phyloP scores from a whole-genome alignment of 768 basidiomycete genomes.

The Astraeus odoratus region DNA sequence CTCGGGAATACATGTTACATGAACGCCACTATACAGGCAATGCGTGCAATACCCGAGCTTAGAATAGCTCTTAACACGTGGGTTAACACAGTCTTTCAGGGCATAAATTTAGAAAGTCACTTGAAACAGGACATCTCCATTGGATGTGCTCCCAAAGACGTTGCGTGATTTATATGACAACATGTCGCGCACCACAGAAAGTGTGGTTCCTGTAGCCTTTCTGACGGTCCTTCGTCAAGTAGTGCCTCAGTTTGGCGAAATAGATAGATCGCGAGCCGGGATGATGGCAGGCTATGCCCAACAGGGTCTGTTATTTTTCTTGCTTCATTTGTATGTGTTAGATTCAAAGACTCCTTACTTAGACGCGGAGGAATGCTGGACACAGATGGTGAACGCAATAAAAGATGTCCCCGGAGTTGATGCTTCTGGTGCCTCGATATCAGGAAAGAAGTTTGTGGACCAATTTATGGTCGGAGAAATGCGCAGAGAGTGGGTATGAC shows the following conservation, averaged over 20 bases:
- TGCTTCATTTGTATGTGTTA: background rate
- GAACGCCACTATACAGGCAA: conserved; percentile 92
- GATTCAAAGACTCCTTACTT: conserved; percentile 4
- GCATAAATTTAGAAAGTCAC: background rate
- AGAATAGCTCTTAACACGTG: conserved; percentile 61
- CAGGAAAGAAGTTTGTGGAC: conserved; percentile 59
- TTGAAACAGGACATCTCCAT: conserved; percentile 27
- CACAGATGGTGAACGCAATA: conserved; percentile 63
- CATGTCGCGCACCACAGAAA: conserved; percentile 74
- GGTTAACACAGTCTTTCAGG: conserved; percentile 13
- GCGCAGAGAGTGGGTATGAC: conserved; percentile 48
- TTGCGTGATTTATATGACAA: conserved; percentile 63
- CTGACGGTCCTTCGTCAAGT: conserved; percentile 63
- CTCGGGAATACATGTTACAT: conserved; percentile 97
- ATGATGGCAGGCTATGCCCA: conserved; percentile 61
- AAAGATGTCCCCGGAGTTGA: conserved; percentile 55
- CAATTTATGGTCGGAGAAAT: conserved; percentile 78
- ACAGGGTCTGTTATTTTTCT: conserved; percentile 42
- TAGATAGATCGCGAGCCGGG: conserved; percentile 38
- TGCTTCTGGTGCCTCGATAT: conserved; percentile 22
- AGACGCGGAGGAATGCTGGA: conserved; percentile 92
- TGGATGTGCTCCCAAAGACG: conserved; percentile 38
- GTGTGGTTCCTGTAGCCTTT: conserved; percentile 64
- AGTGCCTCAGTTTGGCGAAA: conserved; percentile 89
- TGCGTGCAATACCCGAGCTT: conserved; percentile 88